phyloP scores from a whole-genome alignment of 768 basidiomycete genomes.

The Amanita brunnescens region DNA sequence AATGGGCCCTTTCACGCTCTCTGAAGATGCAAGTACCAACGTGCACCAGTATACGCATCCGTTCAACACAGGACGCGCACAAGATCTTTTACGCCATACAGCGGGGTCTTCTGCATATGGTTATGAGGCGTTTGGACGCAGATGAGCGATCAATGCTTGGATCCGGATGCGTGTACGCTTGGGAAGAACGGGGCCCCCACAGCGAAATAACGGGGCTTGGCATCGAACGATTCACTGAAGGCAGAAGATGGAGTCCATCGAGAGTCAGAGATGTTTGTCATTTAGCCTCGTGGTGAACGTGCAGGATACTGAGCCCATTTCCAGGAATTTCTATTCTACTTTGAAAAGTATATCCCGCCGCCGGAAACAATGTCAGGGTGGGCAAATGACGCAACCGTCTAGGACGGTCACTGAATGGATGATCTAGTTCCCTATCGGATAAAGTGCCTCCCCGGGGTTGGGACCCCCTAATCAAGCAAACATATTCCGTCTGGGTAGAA shows the following conservation, averaged over 20 bases:
- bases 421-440: conserved; percentile 21
- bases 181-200: conserved; percentile 72
- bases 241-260: conserved; percentile 75
- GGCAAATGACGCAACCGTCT: conserved; percentile 11
- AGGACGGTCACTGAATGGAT: background rate
- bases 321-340: conserved; percentile 82
- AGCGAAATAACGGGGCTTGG: conserved; percentile 70
- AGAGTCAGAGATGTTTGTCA: conserved; percentile 68
- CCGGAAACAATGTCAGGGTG: conserved; percentile 38
- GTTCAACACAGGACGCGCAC: conserved; percentile 70
- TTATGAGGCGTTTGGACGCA: conserved; percentile 68
- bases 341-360: conserved; percentile 56
- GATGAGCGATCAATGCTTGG: conserved; percentile 58
- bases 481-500: conserved; percentile 73
- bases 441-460: conserved; percentile 50
- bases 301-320: conserved; percentile 9
- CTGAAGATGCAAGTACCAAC: conserved; percentile 62
- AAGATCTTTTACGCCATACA: conserved; percentile 72
- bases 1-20: conserved; percentile 13
- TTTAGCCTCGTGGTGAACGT: conserved; percentile 7
- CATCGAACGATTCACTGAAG: conserved; percentile 82
- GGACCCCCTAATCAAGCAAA: conserved; percentile 74
- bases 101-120: conserved; percentile 55
- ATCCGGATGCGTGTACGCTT: conserved; percentile 49
- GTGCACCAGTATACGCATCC: conserved; percentile 62